Conservation (phyloP, 2,329 filamentous ascomycete species). For the Pseudophaeomoniella oleicola region DNA sequence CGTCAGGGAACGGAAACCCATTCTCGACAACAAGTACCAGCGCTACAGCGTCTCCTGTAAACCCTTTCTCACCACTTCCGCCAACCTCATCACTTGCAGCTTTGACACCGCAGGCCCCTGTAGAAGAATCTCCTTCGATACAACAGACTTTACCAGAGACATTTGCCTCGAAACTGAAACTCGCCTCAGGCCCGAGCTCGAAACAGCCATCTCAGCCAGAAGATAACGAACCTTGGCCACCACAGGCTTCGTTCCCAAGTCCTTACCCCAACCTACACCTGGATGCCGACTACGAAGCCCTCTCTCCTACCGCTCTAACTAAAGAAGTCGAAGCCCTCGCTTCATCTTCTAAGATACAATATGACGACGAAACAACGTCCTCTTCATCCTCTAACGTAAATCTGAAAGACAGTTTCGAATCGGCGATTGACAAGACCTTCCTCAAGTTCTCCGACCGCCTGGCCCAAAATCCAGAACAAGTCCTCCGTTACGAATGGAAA, state of each 20-base stretch:
- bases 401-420: constrained; percentile 60
- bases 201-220: background rate
- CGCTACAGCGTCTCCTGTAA: constrained; percentile 24
- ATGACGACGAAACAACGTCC: constrained; percentile 23
- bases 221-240: constrained; percentile 58
- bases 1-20: constrained; percentile 33
- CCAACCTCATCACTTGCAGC: constrained; percentile 25
- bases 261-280: constrained; percentile 68
- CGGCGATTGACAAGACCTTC: constrained; percentile 58
- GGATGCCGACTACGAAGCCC: constrained; percentile 83
- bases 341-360: constrained; percentile 24
- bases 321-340: constrained; percentile 27
- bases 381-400: constrained; percentile 24
- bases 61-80: constrained; percentile 45
- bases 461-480: constrained; percentile 68
- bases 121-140: constrained; percentile 15
- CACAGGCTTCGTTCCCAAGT: constrained; percentile 45
- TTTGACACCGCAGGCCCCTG: constrained; percentile 25
- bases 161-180: constrained; percentile 55
- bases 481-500: constrained; percentile 64
- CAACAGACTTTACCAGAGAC: constrained; percentile 57
- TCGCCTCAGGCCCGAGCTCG: constrained; percentile 24
- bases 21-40: constrained; percentile 33
- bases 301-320: constrained; percentile 43
- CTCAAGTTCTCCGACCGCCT: constrained; percentile 68